Evolutionary conservation across 2,329 filamentous ascomycete species (phyloP), one percentile per base, ranked within the genome.

Genomic region (Thielaviopsis punctulata): DNA sequence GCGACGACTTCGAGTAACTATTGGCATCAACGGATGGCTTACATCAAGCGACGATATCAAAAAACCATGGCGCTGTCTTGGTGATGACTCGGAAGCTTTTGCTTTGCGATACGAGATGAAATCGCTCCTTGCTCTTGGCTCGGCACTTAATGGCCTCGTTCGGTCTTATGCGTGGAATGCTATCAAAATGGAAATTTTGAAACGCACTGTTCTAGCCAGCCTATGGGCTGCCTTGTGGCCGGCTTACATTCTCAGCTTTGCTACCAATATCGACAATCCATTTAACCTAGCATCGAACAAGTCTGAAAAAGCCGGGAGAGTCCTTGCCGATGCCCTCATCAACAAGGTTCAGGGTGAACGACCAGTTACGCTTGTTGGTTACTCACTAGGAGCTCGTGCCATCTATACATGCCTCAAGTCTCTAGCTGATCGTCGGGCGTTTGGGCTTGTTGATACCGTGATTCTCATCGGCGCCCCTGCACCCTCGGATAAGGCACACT

Each of bases 21-120:
- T 95, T 54, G 86, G 86, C 8, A 79, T 94, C 57, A 90, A 86
- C 55, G 89, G 89, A 33, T 95, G 88, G 89, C 72, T 94, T 12
- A 82, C 76, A 2, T 72, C 78, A 7, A 78, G 84, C 57, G 76
- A 82, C 25, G 86, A 95, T 58, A 77, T 94, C 23, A 75, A 82
- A 4, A 76, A 77, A 56, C 88, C 89, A 0, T 95, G 89, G 89
- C 75, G 77, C 27, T 80, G 83, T 25, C 71, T 95, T 12, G 77
- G 79, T 2, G 69, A 76, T 27, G 75, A 84, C 56, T 75, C 82
- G 1, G 89, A 95, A 63, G 80, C 85, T 0, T 95, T 95, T 61
- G 88, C 86, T 1, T 69, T 95, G 5, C 77, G 86, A 3, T 95
- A 84, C 68, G 89, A 95, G 65, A 78, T 90, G 59, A 76, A 84